Evolutionary conservation across 2,329 filamentous ascomycete species (phyloP).

Genomic region (Stachybotrys echinatus): DNA sequence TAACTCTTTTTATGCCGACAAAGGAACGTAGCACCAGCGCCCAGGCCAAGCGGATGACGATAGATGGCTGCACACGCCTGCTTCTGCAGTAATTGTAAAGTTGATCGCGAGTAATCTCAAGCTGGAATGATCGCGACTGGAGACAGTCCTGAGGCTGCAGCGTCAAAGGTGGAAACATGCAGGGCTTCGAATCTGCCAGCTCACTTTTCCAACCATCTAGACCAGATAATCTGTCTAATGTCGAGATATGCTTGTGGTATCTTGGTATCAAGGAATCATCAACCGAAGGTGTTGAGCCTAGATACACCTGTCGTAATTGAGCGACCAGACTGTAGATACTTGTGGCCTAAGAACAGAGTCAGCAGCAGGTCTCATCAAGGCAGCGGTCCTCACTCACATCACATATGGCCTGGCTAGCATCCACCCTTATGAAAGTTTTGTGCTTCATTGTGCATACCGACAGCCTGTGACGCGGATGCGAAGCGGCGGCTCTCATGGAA

Average conservation of each 20-base stretch:
- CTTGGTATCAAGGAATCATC: constrained; percentile 15
- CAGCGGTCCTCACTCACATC: constrained; percentile 25
- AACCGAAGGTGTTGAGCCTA: constrained; percentile 23
- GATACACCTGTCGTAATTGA: constrained; percentile 42
- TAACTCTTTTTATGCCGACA: constrained; percentile 44
- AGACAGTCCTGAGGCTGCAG: constrained; percentile 15
- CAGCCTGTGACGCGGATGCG: constrained; percentile 42
- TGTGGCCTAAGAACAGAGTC: constrained; percentile 8
- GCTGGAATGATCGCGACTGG: constrained; percentile 30
- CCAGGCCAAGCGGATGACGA: constrained; percentile 55
- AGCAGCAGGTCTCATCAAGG: neutral
- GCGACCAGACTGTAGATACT: constrained; percentile 41
- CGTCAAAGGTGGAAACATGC: constrained; percentile 39
- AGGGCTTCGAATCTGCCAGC: constrained; percentile 31
- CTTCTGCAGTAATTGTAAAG: constrained; percentile 37
- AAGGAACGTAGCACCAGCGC: constrained; percentile 51
- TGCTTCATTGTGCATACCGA: constrained; percentile 40
- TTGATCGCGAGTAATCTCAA: constrained; percentile 32
- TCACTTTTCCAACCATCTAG: constrained; percentile 41
- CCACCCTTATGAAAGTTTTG: constrained; percentile 42
- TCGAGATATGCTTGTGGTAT: constrained; percentile 18
- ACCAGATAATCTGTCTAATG: constrained; percentile 23
- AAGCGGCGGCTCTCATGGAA: constrained; percentile 27
- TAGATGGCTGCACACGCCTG: constrained; percentile 37
- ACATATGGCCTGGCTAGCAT: constrained; percentile 45